These are phyloP conservation scores for Fusarium piperis DNA, from an alignment of 2,329 filamentous ascomycete genomes.

Conservation along the genomic window DNA sequence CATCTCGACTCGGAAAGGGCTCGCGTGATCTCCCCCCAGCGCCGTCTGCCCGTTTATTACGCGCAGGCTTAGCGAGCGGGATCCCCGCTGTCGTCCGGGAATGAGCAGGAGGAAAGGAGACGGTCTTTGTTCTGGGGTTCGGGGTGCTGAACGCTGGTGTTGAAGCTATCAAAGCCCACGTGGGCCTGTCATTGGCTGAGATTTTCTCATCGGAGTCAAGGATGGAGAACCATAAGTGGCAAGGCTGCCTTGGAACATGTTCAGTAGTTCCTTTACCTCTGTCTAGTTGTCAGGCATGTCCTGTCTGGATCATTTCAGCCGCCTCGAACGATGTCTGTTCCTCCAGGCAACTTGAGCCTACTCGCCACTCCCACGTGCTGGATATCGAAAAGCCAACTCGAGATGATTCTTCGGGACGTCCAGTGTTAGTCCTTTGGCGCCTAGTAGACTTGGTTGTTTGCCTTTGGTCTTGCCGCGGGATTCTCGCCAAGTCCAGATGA, in stretches of 20 bases:
- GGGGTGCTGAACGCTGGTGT: not conserved
- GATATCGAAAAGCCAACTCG: not conserved
- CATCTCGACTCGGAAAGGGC: not conserved
- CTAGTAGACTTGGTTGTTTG: not conserved
- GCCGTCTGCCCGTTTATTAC: not conserved
- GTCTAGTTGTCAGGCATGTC: not conserved
- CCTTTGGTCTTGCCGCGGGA: not conserved
- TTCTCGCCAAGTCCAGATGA: not conserved
- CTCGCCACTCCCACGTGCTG: not conserved
- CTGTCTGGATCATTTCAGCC: not conserved
- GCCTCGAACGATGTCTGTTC: not conserved
- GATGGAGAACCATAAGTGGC: not conserved
- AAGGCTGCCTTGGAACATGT: not conserved
- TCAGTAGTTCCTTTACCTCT: not conserved
- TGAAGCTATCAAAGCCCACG: not conserved
- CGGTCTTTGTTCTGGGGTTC: not conserved
- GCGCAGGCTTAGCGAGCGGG: not conserved
- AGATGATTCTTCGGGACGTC: not conserved
- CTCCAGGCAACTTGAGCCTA: not conserved
- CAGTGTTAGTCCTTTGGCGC: not conserved
- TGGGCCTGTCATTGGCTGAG: slow-evolving; percentile 2
- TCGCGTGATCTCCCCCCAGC: not conserved
- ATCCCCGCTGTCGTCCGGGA: not conserved
- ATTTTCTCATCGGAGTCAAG: not conserved
- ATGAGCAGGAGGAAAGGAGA: not conserved